Evolutionary conservation across 495 filamentous ascomycete species (phyloP), one percentile per base, ranked within the genome.

Genomic region (Barbatosphaeria neglecta): DNA sequence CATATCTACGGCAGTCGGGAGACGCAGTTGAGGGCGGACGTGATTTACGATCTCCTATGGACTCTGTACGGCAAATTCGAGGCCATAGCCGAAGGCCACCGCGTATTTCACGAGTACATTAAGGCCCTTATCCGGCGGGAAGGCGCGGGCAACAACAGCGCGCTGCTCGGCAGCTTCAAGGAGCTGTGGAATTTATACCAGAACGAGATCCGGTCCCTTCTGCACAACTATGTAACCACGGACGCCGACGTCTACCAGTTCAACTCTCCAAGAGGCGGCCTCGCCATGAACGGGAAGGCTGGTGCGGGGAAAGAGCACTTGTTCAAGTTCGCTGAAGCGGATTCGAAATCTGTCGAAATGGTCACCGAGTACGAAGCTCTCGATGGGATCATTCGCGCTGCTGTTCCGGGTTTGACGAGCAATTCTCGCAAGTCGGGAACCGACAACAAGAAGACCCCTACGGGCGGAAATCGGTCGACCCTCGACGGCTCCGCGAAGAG

Each of bases 201-300:
- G 33, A 66, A 69, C 41, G 64, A 85, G 76, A 95, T 99, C 54
- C 82, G 90, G 24, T 92, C 89, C 2, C 69, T 97, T 17, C 69
- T 99, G 48, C 93, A 99, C 62, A 92, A 97, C 61, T 97, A 99
- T 55, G 76, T 99, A 46, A 90, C 93, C 4, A 92, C 87, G n/a
- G 89, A 90, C 54, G 88, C 84, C 27, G 84, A 89, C 50, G 70
- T 78, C 17, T 77, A 76, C 43, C 73, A 75, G 50, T 76, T 69
- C 56, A 66, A 59, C 46, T 66, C 69, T n/a, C 55, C 62, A 2
- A 59, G 64, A 27, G 58, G 60, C 16, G 70, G 71, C 20, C 48
- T 55, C 6, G 59, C 61, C 0, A 41, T 62, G 33, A 68, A 67
- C 49, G 74, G 86, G 18, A 73, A 79, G 35, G 70, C 76, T 40